phyloP scores from a whole-genome alignment of 2,329 filamentous ascomycete genomes.

The Epichloe scottii region DNA sequence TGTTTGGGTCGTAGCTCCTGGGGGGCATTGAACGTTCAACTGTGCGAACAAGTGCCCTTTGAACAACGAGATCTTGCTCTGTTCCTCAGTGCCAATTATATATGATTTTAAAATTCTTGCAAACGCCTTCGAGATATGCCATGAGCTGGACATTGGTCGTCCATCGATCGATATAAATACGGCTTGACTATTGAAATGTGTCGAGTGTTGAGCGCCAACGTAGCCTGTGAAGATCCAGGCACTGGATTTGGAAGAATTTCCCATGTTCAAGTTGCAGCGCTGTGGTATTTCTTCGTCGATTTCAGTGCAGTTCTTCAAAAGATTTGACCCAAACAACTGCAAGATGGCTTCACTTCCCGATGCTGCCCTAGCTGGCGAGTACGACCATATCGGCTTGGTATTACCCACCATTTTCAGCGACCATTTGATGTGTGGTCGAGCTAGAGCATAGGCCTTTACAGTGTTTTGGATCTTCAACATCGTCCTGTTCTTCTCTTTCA shows the following conservation, averaged over 20 bases:
- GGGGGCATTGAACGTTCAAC: conserved; percentile 50
- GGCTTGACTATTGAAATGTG: background rate
- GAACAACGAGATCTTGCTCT: conserved; percentile 6
- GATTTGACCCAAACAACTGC: conserved; percentile 47
- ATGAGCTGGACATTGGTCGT: conserved; percentile 44
- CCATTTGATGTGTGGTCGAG: conserved; percentile 49
- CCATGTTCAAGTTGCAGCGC: background rate
- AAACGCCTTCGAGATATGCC: conserved; percentile 42
- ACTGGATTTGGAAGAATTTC: background rate
- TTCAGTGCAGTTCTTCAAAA: conserved; percentile 41
- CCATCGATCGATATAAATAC: conserved; percentile 57
- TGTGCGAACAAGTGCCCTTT: conserved; percentile 46
- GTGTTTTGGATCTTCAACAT: conserved; percentile 46
- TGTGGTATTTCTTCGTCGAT: conserved; percentile 8
- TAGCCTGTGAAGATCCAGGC: conserved; percentile 37
- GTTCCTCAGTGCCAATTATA: conserved; percentile 2
- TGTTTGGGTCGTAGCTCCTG: conserved; percentile 57
- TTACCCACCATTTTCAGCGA: conserved; percentile 46
- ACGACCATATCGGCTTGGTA: conserved; percentile 43
- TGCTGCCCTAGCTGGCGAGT: conserved; percentile 40
- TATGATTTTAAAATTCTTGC: conserved; percentile 37
- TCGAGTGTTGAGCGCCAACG: conserved; percentile 33
- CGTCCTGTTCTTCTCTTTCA: conserved; percentile 45
- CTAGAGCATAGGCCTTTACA: conserved; percentile 52
- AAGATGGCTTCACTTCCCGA: conserved; percentile 44